phyloP scores from a whole-genome alignment of 1,139 yeast species.

The Pichia sp. region DNA sequence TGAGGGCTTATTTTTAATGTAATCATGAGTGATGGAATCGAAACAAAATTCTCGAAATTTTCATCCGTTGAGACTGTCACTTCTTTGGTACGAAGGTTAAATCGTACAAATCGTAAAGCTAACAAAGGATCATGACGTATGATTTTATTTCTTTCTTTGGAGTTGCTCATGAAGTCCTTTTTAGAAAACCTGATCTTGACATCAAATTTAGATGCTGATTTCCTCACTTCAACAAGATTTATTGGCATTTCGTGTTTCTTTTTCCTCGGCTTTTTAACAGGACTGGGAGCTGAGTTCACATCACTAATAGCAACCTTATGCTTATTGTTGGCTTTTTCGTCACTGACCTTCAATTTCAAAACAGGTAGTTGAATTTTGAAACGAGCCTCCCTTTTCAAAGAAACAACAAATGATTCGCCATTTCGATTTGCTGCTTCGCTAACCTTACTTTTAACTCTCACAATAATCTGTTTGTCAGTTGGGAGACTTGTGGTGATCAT shows the following conservation, averaged over 20 bases:
- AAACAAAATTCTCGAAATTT: constrained; percentile 12
- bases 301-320: constrained; percentile 5
- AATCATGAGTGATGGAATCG: constrained; percentile 8
- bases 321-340: constrained; percentile 7
- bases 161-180: constrained; percentile 13
- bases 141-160: constrained; percentile 17
- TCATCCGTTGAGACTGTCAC: constrained; percentile 30
- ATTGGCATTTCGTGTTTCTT: constrained; percentile 4
- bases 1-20: constrained; percentile 16
- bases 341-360: constrained; percentile 24
- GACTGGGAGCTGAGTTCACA: constrained; percentile 3
- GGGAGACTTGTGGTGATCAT: constrained; percentile 64
- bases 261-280: constrained; percentile 12
- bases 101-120: constrained; percentile 31
- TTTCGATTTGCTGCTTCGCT: constrained; percentile 33
- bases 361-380: constrained; percentile 32
- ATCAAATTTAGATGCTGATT: constrained; percentile 7
- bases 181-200: constrained; percentile 17
- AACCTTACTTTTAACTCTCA: constrained; percentile 42
- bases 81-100: constrained; percentile 23
- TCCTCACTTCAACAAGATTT: constrained; percentile 6
- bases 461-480: constrained; percentile 59
- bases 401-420: constrained; percentile 17
- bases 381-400: constrained; percentile 30
- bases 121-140: constrained; percentile 18